Conservation (phyloP, 768 basidiomycete genomes). For the Rhodosporidiobolus odoratus region DNA sequence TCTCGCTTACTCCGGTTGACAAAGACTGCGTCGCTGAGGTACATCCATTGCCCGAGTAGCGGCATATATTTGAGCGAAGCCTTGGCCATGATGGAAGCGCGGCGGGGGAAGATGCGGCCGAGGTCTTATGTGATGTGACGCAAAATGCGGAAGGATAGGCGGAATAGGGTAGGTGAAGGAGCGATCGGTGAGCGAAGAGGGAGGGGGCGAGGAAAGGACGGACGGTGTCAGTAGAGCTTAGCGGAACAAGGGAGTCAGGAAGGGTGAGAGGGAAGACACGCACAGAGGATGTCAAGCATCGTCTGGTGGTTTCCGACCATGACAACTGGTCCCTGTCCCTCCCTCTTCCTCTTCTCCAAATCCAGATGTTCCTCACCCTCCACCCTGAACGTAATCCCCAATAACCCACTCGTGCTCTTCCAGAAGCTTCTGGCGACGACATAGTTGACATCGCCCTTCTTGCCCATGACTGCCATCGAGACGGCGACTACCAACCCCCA, state of each 20-base stretch:
- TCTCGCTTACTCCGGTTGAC: conserved; percentile 68
- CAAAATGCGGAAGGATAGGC: background rate
- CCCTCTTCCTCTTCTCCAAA: too few relatives aligned
- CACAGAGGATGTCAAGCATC: conserved; percentile 76
- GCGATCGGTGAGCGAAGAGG: background rate
- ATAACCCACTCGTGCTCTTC: conserved; percentile 56
- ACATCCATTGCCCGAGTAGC: conserved; percentile 78
- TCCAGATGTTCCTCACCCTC: conserved; percentile 83
- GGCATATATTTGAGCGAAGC: conserved; percentile 78
- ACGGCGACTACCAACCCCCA: conserved; percentile 67
- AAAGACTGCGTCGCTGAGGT: conserved; percentile 81
- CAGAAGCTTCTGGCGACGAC: conserved; percentile 82
- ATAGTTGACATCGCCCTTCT: conserved; percentile 58
- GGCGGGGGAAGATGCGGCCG: conserved; percentile 70
- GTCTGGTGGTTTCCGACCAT: conserved; percentile 88
- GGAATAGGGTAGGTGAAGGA: background rate
- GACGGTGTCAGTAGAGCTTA: too few relatives aligned
- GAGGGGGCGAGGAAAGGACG: conserved; percentile 4
- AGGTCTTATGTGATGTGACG: too few relatives aligned
- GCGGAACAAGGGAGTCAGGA: background rate
- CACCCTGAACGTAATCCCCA: conserved; percentile 67
- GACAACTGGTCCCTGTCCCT: conserved; percentile 42
- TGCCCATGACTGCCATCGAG: conserved; percentile 63
- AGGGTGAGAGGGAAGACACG: conserved; percentile 42
- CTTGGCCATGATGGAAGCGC: conserved; percentile 86